Conservation (phyloP, 2,329 filamentous ascomycete genomes). For the Claviceps spartinae region DNA sequence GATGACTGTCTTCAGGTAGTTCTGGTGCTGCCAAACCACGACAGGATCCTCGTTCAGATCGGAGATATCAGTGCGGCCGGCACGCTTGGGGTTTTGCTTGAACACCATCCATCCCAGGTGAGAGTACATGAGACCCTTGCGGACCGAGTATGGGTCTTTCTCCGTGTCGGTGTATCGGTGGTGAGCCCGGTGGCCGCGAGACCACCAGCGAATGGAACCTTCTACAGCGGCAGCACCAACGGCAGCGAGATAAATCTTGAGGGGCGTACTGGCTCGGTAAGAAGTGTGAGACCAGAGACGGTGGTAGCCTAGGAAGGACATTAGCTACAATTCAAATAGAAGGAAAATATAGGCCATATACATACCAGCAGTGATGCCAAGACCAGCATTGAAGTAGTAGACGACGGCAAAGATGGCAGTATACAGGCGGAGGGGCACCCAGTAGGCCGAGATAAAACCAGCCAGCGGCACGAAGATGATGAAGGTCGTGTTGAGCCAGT, state of each 20-base stretch:
- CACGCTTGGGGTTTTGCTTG: conserved; percentile 84
- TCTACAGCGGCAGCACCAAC: conserved; percentile 73
- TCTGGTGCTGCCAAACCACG: conserved; percentile 76
- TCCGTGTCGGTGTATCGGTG: conserved; percentile 88
- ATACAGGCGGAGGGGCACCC: conserved; percentile 59
- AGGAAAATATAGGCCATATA: not conserved
- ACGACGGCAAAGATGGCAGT: conserved; percentile 59
- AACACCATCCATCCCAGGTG: conserved; percentile 79
- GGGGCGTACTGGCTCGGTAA: conserved; percentile 62
- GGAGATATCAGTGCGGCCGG: conserved; percentile 76
- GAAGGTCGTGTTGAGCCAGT: conserved; percentile 80
- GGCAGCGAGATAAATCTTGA: conserved; percentile 71
- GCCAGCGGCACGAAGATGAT: conserved; percentile 65
- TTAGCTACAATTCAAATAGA: not conserved
- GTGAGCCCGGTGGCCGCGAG: conserved; percentile 73
- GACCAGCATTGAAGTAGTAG: conserved; percentile 75
- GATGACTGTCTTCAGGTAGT: conserved; percentile 71
- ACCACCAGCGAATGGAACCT: conserved; percentile 83
- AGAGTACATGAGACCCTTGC: conserved; percentile 75
- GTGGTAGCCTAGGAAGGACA: conserved; percentile 27
- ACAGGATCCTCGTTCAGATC: conserved; percentile 78
- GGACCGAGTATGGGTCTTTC: conserved; percentile 82
- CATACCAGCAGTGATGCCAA: conserved; percentile 67
- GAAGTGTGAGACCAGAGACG: conserved; percentile 78
- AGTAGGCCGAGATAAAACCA: conserved; percentile 62